Conservation (phyloP, 495 filamentous ascomycete species). For the Bombardia bombarda region DNA sequence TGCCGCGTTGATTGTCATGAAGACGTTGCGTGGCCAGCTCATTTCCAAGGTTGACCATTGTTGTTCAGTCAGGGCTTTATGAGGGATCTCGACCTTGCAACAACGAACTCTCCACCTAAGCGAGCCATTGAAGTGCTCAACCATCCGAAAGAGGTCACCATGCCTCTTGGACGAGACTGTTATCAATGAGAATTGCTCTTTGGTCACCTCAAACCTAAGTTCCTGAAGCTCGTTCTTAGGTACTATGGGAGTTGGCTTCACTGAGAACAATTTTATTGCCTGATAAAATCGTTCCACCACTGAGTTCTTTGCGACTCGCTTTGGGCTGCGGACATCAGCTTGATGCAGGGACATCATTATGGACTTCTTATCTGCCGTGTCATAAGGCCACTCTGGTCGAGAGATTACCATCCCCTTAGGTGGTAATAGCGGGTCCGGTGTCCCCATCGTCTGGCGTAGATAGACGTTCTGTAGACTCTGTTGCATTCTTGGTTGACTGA, state of each 20-base stretch:
- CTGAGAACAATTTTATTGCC: constrained; percentile 34
- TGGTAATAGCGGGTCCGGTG: constrained; percentile 13
- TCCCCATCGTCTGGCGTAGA: constrained; percentile 2
- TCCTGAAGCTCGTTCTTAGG: constrained; percentile 19
- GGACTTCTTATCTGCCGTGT: constrained; percentile 36
- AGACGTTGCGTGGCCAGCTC: constrained; percentile 65
- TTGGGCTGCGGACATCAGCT: constrained; percentile 47
- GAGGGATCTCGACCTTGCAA: constrained; percentile 11
- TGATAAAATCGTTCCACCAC: constrained; percentile 35
- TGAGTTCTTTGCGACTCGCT: constrained; percentile 26
- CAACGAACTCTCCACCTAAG: constrained; percentile 33
- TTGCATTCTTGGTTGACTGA: not conserved
- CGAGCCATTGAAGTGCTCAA: constrained; percentile 28
- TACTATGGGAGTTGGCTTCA: constrained; percentile 30
- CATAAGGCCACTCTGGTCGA: constrained; percentile 26
- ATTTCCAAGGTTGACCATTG: constrained; percentile 57
- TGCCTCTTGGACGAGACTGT: constrained; percentile 5
- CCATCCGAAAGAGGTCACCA: constrained; percentile 16
- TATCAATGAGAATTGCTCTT: constrained; percentile 20
- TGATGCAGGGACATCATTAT: constrained; percentile 47
- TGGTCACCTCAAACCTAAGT: constrained; percentile 27
- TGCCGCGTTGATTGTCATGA: constrained; percentile 56
- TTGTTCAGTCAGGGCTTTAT: constrained; percentile 18
- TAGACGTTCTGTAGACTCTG: constrained; percentile 9
- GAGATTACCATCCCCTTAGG: constrained; percentile 7